Base-by-base conservation (phyloP, 208 protist genomes). In the Leishmania gerbilli region DNA sequence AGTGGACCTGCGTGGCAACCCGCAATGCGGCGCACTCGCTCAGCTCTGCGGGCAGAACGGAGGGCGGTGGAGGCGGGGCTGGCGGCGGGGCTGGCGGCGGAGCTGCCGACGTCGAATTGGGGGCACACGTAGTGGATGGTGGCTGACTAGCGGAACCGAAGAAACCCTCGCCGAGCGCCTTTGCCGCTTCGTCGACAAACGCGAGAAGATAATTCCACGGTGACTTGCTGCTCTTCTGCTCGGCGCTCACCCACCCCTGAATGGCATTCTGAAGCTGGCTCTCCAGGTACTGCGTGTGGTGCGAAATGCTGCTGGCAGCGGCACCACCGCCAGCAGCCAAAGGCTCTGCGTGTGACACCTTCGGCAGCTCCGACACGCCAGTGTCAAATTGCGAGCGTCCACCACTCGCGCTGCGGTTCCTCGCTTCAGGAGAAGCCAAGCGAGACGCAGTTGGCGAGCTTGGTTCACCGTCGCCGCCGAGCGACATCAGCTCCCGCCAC, bases 161-260 rank as follows among this genome's bases (percentile, higher is more conserved):
- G 81, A 91, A 94, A 37, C 80, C 79, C 40, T 58, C 79, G 17
- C 90, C 92, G 53, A 94, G 74, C 40, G 64, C 49, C 45, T 53
- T 51, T 34, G 89, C 83, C 19, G 87, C 87, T 31, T 76, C 67
- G 17, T 68, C 68, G 17, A 90, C 45, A 67, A 91, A 90, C 31
- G 77, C 55, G 76, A 88, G 80, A n/a, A 94, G 37, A 68, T 76
- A 80, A 21, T 51, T 77, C 76, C 84, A 86, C 79, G 81, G 81
- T 27, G 74, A 78, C n/a, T 81, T 78, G 65, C 71, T 34, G 53
- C 6, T 71, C 45, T 87, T 82, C 31, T 71, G 83, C 51, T 90
- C 88, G 19, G 88, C 87, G 45, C 82, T 83, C 37, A 91, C 87
- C 81, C 88, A 91, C 24, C 55, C 77, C 55, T 67, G 24, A 31